Evolutionary conservation across 176 grass and related monocot genomes (phyloP).

Genomic region (Carex scoparia): DNA sequence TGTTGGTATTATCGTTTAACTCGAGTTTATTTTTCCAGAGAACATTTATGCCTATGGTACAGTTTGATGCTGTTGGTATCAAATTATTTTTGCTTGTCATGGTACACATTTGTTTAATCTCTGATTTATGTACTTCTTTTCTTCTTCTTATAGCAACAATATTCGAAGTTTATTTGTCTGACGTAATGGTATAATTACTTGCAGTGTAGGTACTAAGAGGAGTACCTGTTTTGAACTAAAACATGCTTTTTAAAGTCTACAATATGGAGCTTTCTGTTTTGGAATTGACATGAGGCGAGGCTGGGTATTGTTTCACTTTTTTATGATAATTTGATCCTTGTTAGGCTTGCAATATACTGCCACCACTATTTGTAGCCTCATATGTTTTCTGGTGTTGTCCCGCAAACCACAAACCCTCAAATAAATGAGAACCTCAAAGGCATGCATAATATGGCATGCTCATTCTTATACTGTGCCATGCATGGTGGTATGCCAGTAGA

Average conservation of each 20-base stretch:
- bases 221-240: conserved; percentile 13
- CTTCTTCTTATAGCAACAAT: not conserved
- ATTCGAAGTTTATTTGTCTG: not conserved
- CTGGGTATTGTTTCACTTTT: not conserved
- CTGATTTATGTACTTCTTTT: not conserved
- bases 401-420: not conserved
- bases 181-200: not conserved
- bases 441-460: not conserved
- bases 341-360: not conserved
- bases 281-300: not conserved
- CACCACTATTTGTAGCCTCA: not conserved
- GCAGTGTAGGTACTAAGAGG: not conserved
- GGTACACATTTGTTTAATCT: not conserved
- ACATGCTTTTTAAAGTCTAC: conserved; percentile 18
- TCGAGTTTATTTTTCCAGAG: conserved; percentile 28
- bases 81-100: conserved; percentile 17
- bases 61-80: conserved; percentile 21
- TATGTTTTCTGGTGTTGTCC: not conserved
- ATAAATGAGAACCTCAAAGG: not conserved
- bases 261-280: conserved; percentile 10
- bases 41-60: conserved; percentile 40
- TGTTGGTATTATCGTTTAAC: conserved; percentile 11
- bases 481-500: not conserved
- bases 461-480: not conserved
- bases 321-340: not conserved